A percentile compares a stretch with the other conserved stretches of the same genome.
Conservation (phyloP, 306 rosid species). For the Geum urbanum region DNA sequence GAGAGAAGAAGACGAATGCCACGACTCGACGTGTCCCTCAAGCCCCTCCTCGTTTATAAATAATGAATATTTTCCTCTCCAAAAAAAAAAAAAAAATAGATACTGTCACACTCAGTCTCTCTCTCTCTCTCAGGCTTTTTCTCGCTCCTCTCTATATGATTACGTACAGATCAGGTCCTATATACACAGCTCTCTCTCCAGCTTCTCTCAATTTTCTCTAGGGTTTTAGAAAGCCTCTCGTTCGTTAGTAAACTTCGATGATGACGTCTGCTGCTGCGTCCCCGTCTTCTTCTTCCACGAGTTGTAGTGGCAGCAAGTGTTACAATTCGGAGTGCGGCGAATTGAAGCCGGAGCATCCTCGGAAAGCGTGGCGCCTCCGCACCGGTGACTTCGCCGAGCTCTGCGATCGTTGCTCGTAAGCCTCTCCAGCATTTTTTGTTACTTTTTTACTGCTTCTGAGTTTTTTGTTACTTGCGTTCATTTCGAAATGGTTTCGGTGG, state of each 20-base stretch:
- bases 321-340: conserved; percentile 82
- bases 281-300: conserved; percentile 42
- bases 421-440: background rate
- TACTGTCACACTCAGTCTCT: conserved; percentile 31
- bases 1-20: conserved; percentile 45
- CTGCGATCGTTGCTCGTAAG: conserved; percentile 96
- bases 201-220: background rate
- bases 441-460: background rate
- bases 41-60: conserved; percentile 12
- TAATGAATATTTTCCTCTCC: background rate
- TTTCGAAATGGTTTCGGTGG: conserved; percentile 20
- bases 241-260: no score
- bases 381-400: conserved; percentile 82
- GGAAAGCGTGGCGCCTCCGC: conserved; percentile 90
- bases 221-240: conserved; percentile 18
- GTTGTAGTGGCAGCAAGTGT: conserved; percentile 25
- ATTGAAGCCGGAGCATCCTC: conserved; percentile 66
- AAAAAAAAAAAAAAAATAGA: background rate
- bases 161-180: conserved; percentile 59
- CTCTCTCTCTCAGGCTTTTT: conserved; percentile 8
- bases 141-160: conserved; percentile 42
- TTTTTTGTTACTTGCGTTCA: background rate
- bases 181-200: conserved; percentile 1
- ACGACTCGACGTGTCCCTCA: conserved; percentile 27
- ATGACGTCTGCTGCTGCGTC: conserved; percentile 40